These are phyloP conservation scores for Lichtheimia corymbifera DNA, from an alignment of 371 early-diverging fungal genomes.

Conservation along the genomic window DNA sequence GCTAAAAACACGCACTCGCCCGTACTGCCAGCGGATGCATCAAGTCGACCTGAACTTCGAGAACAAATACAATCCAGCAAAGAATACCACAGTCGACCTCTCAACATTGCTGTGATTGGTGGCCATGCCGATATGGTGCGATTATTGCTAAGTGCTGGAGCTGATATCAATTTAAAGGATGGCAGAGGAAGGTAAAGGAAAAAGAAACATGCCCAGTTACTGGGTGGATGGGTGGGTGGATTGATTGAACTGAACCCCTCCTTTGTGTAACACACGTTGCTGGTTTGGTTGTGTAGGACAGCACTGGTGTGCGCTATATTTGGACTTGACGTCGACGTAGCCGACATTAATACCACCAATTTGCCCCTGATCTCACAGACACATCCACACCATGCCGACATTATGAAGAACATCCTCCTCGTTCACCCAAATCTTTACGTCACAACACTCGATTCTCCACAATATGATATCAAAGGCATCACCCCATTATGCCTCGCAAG, in stretches of 20 bases:
- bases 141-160: slow-evolving; percentile 61
- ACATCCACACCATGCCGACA: slow-evolving; percentile 55
- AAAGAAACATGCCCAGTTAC: not conserved
- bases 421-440: slow-evolving; percentile 57
- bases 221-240: not conserved
- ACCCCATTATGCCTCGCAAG: slow-evolving; percentile 77
- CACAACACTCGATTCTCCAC: slow-evolving; percentile 63
- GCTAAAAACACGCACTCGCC: slow-evolving; percentile 46
- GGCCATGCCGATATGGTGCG: slow-evolving; percentile 65
- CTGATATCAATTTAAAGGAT: slow-evolving; percentile 65
- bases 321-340: slow-evolving; percentile 56
- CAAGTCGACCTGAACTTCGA: slow-evolving; percentile 28
- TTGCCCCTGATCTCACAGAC: slow-evolving; percentile 60
- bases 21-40: slow-evolving; percentile 36
- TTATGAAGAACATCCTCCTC: slow-evolving; percentile 58
- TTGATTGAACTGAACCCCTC: slow-evolving; percentile 4
- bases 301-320: slow-evolving; percentile 60
- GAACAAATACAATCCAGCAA: slow-evolving; percentile 39
- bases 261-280: slow-evolving; percentile 7
- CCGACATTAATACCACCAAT: slow-evolving; percentile 60
- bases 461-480: slow-evolving; percentile 69
- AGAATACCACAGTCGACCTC: slow-evolving; percentile 57
- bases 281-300: slow-evolving; percentile 38
- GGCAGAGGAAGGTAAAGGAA: slow-evolving; percentile 64
- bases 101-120: slow-evolving; percentile 72